Evolutionary conservation across 2,329 filamentous ascomycete species (phyloP).

Genomic region (Penicillium sp.): DNA sequence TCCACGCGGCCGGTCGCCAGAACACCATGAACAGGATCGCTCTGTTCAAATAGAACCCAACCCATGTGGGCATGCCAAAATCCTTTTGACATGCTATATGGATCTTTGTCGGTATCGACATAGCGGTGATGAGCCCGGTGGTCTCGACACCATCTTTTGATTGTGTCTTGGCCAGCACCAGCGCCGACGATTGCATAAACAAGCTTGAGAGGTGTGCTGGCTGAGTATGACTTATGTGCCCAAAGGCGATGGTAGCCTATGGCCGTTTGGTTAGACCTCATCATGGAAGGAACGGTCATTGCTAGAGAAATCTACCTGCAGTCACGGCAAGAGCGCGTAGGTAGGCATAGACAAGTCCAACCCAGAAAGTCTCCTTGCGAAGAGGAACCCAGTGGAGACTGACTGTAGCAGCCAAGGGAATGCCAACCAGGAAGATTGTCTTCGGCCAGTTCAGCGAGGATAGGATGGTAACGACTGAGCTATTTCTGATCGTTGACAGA

Average conservation of each 20-base stretch:
- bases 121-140: constrained; percentile 86
- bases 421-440: constrained; percentile 2
- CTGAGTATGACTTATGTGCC: constrained; percentile 80
- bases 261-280: background rate
- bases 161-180: constrained; percentile 78
- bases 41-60: constrained; percentile 88
- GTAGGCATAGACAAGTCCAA: constrained; percentile 5
- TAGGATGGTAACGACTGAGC: background rate
- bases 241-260: constrained; percentile 75
- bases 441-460: constrained; percentile 9
- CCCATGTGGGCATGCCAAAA: constrained; percentile 77
- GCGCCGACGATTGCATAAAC: constrained; percentile 76
- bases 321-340: constrained; percentile 12
- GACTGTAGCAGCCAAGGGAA: constrained; percentile 11
- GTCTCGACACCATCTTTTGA: constrained; percentile 81
- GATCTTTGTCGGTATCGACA: constrained; percentile 85
- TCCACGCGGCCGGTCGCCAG: constrained; percentile 81
- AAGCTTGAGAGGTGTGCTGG: constrained; percentile 69
- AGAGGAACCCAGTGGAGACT: constrained; percentile 13
- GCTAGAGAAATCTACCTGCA: constrained; percentile 1
- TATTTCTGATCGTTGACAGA: background rate
- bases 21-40: constrained; percentile 52
- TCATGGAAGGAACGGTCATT: background rate
- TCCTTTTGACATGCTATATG: constrained; percentile 83
- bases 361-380: constrained; percentile 1